Conservation (phyloP, 2,329 filamentous ascomycete species). For the Cercospora sp. region DNA sequence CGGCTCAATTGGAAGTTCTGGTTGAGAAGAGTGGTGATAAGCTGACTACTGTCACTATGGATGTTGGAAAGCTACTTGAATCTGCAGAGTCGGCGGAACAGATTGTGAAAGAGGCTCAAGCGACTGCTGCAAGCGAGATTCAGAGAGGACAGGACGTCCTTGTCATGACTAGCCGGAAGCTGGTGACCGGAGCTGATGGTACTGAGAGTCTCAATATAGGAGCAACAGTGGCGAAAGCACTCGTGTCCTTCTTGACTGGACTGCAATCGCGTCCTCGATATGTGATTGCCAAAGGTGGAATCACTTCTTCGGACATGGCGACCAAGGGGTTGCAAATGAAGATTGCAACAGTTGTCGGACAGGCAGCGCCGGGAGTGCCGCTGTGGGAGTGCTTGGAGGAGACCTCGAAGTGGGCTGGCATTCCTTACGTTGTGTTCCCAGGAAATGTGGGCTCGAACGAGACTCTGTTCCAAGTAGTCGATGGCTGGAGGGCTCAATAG, state of each 20-base stretch:
- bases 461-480: slow-evolving; percentile 51
- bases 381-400: slow-evolving; percentile 60
- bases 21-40: slow-evolving; percentile 41
- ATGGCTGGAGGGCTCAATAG: slow-evolving; percentile 36
- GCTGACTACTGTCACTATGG: slow-evolving; percentile 51
- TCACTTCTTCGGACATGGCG: slow-evolving; percentile 60
- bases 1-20: slow-evolving; percentile 53
- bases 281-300: slow-evolving; percentile 61
- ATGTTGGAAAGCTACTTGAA: slow-evolving; percentile 52
- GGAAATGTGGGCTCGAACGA: slow-evolving; percentile 57
- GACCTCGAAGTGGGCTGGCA: slow-evolving; percentile 51
- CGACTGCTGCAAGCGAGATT: slow-evolving; percentile 39
- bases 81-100: slow-evolving; percentile 40
- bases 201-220: slow-evolving; percentile 57
- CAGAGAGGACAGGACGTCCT: slow-evolving; percentile 54
- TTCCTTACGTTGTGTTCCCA: slow-evolving; percentile 60
- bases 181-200: slow-evolving; percentile 54
- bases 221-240: slow-evolving; percentile 50
- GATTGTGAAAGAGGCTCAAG: slow-evolving; percentile 42
- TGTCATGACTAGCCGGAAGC: slow-evolving; percentile 59
- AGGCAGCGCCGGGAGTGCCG: slow-evolving; percentile 59
- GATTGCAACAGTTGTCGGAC: slow-evolving; percentile 56
- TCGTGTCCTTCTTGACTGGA: slow-evolving; percentile 53
- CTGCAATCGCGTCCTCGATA: slow-evolving; percentile 55
- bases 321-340: slow-evolving; percentile 58